These are phyloP conservation scores for Fusarium haematococcum DNA, from an alignment of 2,329 filamentous ascomycete species.

Conservation along the genomic window DNA sequence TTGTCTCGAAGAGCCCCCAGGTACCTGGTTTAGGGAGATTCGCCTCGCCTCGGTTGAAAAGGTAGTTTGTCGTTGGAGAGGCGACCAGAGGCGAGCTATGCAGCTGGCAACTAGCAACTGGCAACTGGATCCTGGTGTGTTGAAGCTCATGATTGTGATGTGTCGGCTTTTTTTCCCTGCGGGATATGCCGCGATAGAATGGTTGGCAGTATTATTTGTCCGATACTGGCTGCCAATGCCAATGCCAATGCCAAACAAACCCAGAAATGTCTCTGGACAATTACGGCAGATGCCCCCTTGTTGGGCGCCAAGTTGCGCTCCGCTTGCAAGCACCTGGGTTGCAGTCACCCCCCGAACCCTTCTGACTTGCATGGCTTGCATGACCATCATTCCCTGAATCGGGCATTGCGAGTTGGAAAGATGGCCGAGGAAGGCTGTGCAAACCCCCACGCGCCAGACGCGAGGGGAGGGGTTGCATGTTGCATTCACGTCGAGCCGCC, in stretches of 20 bases:
- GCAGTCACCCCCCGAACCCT: slow-evolving; percentile 38
- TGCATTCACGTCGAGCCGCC: slow-evolving; percentile 21
- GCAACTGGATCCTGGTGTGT: slow-evolving; percentile 2
- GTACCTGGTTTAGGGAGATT: slow-evolving; percentile 7
- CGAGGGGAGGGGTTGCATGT: slow-evolving; percentile 33
- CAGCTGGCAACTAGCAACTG: slow-evolving; percentile 25
- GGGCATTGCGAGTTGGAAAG: slow-evolving; percentile 36
- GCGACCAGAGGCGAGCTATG: slow-evolving; percentile 13
- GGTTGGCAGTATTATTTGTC: slow-evolving; percentile 15
- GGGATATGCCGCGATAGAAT: slow-evolving; percentile 33
- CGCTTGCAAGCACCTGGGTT: slow-evolving; percentile 27
- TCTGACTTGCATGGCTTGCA: slow-evolving; percentile 45
- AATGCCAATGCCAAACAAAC: slow-evolving; percentile 22
- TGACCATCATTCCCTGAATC: slow-evolving; percentile 40
- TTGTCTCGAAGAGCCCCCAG: neutral
- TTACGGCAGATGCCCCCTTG: slow-evolving; percentile 38
- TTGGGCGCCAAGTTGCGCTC: slow-evolving; percentile 30
- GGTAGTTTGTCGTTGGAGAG: slow-evolving; percentile 12
- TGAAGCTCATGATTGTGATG: slow-evolving; percentile 9
- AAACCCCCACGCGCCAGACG: slow-evolving; percentile 43
- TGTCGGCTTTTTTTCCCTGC: slow-evolving; percentile 12
- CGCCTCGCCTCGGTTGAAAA: neutral
- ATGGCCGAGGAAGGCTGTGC: slow-evolving; percentile 22
- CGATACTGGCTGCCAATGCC: slow-evolving; percentile 11
- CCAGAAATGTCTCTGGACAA: slow-evolving; percentile 39